phyloP scores from a whole-genome alignment of 192 early-diverging fungal species.

The Umbelopsis isabellina region DNA sequence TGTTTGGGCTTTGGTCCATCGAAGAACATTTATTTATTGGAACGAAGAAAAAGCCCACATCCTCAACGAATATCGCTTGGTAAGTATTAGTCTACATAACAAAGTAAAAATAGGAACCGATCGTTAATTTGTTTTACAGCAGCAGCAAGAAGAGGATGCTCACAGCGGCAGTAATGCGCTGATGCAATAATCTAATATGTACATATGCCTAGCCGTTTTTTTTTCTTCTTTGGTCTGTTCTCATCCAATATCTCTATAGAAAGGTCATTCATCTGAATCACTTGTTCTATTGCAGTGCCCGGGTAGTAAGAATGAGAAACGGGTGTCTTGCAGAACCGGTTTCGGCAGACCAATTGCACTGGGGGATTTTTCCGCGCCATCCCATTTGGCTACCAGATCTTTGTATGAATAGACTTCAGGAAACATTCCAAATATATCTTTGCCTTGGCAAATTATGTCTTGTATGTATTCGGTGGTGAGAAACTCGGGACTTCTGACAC shows the following conservation, averaged over 20 bases:
- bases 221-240: neutral
- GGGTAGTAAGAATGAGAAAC: constrained; percentile 2
- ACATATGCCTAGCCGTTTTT: neutral
- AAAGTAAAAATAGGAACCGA: neutral
- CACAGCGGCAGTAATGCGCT: neutral
- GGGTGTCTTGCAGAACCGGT: neutral
- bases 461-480: constrained; percentile 48
- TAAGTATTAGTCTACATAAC: constrained; percentile 3
- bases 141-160: constrained; percentile 14
- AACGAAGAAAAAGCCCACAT: constrained; percentile 61
- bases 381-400: constrained; percentile 50
- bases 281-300: neutral
- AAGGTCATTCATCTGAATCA: neutral
- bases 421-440: constrained; percentile 69
- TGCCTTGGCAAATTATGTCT: constrained; percentile 56
- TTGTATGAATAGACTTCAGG: constrained; percentile 61
- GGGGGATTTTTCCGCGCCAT: neutral
- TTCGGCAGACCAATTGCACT: constrained; percentile 5
- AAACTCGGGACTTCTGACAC: constrained; percentile 41
- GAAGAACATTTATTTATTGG: constrained; percentile 69
- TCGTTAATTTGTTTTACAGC: neutral
- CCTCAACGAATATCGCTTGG: constrained; percentile 30
- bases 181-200: neutral
- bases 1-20: constrained; percentile 65
- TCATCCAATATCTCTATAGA: neutral